Percentiles rank a stretch among this genome's conserved stretches.
Conservation (phyloP, 2,329 filamentous ascomycete species). For the Nemania sp. region DNA sequence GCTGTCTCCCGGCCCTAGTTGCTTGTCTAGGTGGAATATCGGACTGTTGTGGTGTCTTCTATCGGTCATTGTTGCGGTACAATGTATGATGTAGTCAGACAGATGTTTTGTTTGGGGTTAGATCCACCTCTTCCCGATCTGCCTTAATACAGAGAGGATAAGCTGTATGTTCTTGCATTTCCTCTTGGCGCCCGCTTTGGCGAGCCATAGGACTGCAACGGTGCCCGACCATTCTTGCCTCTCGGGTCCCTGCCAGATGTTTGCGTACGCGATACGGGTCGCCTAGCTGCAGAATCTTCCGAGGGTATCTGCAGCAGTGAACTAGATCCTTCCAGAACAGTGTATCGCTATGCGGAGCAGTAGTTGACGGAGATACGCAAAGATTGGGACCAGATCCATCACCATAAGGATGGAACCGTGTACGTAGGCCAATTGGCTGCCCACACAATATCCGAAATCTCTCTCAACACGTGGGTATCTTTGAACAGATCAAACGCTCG, state of each 20-base stretch:
- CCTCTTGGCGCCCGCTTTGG: neutral
- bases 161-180: neutral
- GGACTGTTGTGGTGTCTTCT: neutral
- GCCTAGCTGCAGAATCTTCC: conserved; percentile 33
- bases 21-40: neutral
- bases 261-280: conserved; percentile 20
- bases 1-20: neutral
- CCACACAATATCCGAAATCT: neutral
- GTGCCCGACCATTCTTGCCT: neutral
- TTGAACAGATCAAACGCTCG: neutral
- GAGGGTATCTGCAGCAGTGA: conserved; percentile 28
- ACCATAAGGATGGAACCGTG: neutral
- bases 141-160: neutral
- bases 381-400: neutral
- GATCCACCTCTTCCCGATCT: neutral
- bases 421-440: neutral
- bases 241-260: conserved; percentile 8
- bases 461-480: too few relatives aligned
- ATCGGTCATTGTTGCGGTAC: neutral
- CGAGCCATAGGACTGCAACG: neutral
- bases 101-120: neutral
- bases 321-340: conserved; percentile 21
- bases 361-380: neutral
- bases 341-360: conserved; percentile 4
- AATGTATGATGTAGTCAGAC: neutral